phyloP scores from a whole-genome alignment of 2,329 filamentous ascomycete genomes.

The Scedosporium minutisporum region DNA sequence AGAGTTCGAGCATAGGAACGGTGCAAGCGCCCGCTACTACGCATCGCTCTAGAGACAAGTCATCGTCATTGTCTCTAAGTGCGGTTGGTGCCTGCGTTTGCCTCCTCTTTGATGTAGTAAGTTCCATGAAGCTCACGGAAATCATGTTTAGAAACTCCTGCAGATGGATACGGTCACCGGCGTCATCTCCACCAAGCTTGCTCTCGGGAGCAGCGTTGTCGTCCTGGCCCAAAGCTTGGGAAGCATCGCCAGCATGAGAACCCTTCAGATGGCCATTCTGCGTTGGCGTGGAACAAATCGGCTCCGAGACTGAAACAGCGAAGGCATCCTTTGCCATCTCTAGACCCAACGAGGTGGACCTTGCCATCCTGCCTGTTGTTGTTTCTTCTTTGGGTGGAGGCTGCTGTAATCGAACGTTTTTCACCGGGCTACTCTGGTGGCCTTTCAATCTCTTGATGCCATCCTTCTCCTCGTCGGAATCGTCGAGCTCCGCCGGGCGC shows the following conservation, averaged over 20 bases:
- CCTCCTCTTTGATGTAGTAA: slow-evolving; percentile 89
- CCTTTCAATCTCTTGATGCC: slow-evolving; percentile 61
- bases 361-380: slow-evolving; percentile 48
- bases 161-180: slow-evolving; percentile 59
- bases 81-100: slow-evolving; percentile 62
- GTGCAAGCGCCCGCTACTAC: slow-evolving; percentile 86
- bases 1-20: slow-evolving; percentile 85
- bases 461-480: slow-evolving; percentile 47
- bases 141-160: slow-evolving; percentile 93
- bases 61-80: slow-evolving; percentile 38
- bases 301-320: slow-evolving; percentile 15
- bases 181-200: slow-evolving; percentile 38
- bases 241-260: slow-evolving; percentile 33
- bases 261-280: slow-evolving; percentile 46
- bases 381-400: slow-evolving; percentile 59
- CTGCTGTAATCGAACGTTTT: slow-evolving; percentile 60
- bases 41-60: slow-evolving; percentile 60
- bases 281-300: slow-evolving; percentile 29
- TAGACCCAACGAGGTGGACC: slow-evolving; percentile 37
- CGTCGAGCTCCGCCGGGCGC: slow-evolving; percentile 60
- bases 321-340: slow-evolving; percentile 24
- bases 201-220: slow-evolving; percentile 30
- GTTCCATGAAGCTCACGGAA: slow-evolving; percentile 95
- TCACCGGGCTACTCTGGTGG: slow-evolving; percentile 67
- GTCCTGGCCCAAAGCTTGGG: slow-evolving; percentile 34